Evolutionary conservation across 768 basidiomycete genomes (phyloP), one percentile per base, ranked within the genome.

Genomic region (Xanthoconium purpureum): DNA sequence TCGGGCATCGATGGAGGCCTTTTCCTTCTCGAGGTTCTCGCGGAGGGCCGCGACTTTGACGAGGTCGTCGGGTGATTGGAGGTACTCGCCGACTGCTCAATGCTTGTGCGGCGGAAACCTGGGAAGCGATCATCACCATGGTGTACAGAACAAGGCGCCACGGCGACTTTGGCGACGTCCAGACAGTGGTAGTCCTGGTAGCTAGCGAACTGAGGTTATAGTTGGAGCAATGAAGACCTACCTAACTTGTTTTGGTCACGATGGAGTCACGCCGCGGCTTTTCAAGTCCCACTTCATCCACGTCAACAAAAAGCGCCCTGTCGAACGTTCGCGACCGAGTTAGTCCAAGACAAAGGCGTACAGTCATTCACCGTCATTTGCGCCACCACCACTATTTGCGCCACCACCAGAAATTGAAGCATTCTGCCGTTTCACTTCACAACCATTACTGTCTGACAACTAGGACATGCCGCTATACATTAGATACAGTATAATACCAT

Each of bases 11-110:
- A 98, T 90, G 10, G 93, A 91, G 1, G 93, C 86, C 73, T 97
- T 96, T 73, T 98, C 96, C 73, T 98, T 98, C 73, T 94, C 88
- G 43, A 98, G 81, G 66, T 95, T 95, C 78, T 95, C 96, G 59
- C 93, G 84, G 67, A 92, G 93, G 0, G 92, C 84, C 2, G 84
- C 80, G 35, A 98, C 84, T 73, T 97, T 97, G 61, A 84, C 76
- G 53, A 98, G 88, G 74, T 97, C 95, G 65, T 96, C 94, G 1
- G 94, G 94, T 20, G 91, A 90, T 64, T 95, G 93, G 10, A 97
- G 80, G 66, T 93, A 88, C 74, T 96, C 94, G 56, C 91, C 89
- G 47, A 93, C 82, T 35, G 89, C n/a, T n/a, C n/a, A n/a, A n/a
- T n/a, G n/a, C 86, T 70, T 93, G 91, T 0, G 91, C 88, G 24